Evolutionary conservation across 164 flowering plant genomes (phyloP).

Genomic region (Macadamia integrifolia): DNA sequence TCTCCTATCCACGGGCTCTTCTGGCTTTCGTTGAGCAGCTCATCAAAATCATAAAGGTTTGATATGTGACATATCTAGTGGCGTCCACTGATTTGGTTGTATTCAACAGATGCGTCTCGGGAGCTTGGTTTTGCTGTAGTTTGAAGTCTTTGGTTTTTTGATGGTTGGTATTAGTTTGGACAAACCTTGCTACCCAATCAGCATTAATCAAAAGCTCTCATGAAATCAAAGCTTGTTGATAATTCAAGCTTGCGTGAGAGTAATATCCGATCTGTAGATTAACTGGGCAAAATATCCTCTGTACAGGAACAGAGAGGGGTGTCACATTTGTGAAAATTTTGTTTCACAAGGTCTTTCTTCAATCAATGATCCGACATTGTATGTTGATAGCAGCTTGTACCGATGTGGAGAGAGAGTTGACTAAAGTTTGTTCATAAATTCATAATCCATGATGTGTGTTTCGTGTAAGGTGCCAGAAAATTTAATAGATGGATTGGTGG

Average conservation of each 20-base stretch:
- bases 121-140: not conserved
- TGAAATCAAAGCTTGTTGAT: not conserved
- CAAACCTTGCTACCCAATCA: not conserved
- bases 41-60: slow-evolving; percentile 14
- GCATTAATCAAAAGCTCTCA: not conserved
- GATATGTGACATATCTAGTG: not conserved
- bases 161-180: not conserved
- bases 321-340: not conserved
- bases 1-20: no score
- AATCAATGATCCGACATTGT: not conserved
- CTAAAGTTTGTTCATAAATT: not conserved
- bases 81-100: not conserved
- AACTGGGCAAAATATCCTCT: slow-evolving; percentile 2
- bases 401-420: not conserved
- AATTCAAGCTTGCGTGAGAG: not conserved
- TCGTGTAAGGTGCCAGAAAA: not conserved
- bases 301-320: slow-evolving; percentile 4
- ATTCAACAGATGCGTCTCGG: not conserved
- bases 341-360: not conserved
- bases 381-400: not conserved
- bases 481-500: not conserved
- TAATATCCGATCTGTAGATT: slow-evolving; percentile 7
- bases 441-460: not conserved
- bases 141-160: no score
- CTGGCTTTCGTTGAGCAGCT: slow-evolving; percentile 8